A percentile compares a stretch with the other conserved stretches of the same genome.
Conservation (phyloP, 805 yeast genomes). For the Saturnispora galanensis region DNA sequence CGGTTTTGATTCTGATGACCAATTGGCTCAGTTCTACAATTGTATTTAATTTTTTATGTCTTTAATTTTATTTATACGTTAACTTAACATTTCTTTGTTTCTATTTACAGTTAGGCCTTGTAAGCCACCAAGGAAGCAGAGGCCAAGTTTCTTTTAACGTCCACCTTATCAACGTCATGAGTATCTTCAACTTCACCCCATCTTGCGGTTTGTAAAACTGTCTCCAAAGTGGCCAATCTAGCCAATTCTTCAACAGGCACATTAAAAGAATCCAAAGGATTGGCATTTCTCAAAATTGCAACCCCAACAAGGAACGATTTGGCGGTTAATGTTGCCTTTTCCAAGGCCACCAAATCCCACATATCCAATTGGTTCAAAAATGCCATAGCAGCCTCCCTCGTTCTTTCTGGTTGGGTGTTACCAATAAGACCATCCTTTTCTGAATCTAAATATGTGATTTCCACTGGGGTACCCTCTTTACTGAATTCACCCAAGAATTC, state of each 20-base stretch:
- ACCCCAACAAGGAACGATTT: conserved; percentile 83
- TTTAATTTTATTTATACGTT: background rate
- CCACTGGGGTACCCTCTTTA: conserved; percentile 23
- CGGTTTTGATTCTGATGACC: conserved; percentile 8
- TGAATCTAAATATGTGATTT: conserved; percentile 60
- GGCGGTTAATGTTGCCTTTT: conserved; percentile 75
- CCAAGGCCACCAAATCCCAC: conserved; percentile 83
- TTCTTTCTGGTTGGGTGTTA: conserved; percentile 54
- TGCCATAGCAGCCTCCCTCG: conserved; percentile 48
- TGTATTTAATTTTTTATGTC: background rate
- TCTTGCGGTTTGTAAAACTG: conserved; percentile 69
- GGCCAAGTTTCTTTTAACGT: conserved; percentile 71
- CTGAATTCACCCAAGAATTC: conserved; percentile 38
- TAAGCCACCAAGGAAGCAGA: conserved; percentile 57
- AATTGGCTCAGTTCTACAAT: conserved; percentile 2
- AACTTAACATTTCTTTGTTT: background rate
- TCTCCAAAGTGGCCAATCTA: conserved; percentile 70
- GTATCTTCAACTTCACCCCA: conserved; percentile 99
- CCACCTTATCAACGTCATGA: conserved; percentile 94
- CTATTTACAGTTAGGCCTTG: conserved; percentile 1
- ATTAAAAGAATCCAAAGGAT: conserved; percentile 21
- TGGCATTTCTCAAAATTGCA: conserved; percentile 43
- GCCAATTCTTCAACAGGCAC: conserved; percentile 61
- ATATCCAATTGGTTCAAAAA: conserved; percentile 56
- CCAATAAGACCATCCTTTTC: conserved; percentile 78